Evolutionary conservation across 805 yeast species (phyloP).

Genomic region (Wickerhamomyces rabaulensis): DNA sequence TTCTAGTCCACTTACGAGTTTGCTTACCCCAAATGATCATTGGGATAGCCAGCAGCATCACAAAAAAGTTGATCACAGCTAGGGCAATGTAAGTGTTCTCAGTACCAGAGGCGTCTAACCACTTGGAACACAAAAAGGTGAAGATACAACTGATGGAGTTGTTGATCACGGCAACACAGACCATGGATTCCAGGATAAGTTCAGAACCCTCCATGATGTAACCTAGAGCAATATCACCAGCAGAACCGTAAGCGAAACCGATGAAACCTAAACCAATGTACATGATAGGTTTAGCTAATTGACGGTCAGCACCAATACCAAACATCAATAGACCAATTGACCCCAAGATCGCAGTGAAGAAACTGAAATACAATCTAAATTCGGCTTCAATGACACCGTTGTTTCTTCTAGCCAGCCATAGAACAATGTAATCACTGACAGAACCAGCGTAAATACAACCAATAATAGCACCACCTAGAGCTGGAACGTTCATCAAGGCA

Average conservation of each 20-base stretch:
- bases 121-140: constrained; percentile 58
- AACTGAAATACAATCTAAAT: constrained; percentile 51
- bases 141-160: constrained; percentile 61
- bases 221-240: constrained; percentile 66
- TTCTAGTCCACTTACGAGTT: constrained; percentile 54
- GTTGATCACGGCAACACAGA: constrained; percentile 60
- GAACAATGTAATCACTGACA: constrained; percentile 53
- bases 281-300: constrained; percentile 47
- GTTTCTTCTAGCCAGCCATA: constrained; percentile 56
- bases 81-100: constrained; percentile 55
- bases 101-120: constrained; percentile 54
- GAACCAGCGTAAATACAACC: constrained; percentile 65
- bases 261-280: constrained; percentile 60
- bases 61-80: constrained; percentile 54
- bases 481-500: constrained; percentile 72
- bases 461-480: constrained; percentile 57
- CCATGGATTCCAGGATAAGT: constrained; percentile 66
- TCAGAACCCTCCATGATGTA: constrained; percentile 69
- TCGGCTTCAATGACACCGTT: constrained; percentile 64
- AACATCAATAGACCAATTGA: constrained; percentile 61
- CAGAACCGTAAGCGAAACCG: constrained; percentile 66
- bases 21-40: constrained; percentile 55
- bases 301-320: constrained; percentile 58
- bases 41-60: constrained; percentile 53
- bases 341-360: constrained; percentile 51